These are phyloP conservation scores for Fusarium sp. DNA, from an alignment of 2,329 filamentous ascomycete genomes.

Conservation along the genomic window DNA sequence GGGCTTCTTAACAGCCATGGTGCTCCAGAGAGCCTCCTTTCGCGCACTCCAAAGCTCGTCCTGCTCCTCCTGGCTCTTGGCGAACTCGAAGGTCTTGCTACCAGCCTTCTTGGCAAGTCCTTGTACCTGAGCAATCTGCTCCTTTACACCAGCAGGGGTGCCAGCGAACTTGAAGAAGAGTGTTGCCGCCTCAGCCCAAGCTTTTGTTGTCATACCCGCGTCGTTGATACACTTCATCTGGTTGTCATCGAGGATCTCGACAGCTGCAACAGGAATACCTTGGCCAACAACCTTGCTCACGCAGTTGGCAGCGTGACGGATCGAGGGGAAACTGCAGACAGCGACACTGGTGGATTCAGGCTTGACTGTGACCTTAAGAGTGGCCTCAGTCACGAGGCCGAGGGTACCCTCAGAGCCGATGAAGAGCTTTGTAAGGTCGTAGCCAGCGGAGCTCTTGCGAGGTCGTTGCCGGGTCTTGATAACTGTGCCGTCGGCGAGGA, in stretches of 20 bases:
- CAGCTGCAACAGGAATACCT: constrained; percentile 87
- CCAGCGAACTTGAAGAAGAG: constrained; percentile 88
- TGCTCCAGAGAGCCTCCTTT: constrained; percentile 86
- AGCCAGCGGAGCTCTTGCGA: constrained; percentile 89
- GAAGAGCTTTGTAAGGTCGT: constrained; percentile 90
- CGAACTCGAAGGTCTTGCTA: constrained; percentile 81
- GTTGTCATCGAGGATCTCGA: constrained; percentile 91
- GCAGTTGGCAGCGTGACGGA: constrained; percentile 81
- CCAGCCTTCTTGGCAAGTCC: constrained; percentile 70
- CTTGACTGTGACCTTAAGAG: constrained; percentile 84
- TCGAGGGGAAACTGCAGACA: constrained; percentile 67
- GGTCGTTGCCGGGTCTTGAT: constrained; percentile 91
- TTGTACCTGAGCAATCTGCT: constrained; percentile 78
- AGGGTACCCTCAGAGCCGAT: constrained; percentile 93
- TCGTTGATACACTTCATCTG: constrained; percentile 81
- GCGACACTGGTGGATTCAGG: constrained; percentile 85
- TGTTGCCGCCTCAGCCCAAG: constrained; percentile 78
- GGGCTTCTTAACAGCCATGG: constrained; percentile 72
- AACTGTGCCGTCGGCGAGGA: constrained; percentile 88
- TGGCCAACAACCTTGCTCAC: constrained; percentile 82
- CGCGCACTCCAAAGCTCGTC: constrained; percentile 83
- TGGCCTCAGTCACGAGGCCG: constrained; percentile 90
- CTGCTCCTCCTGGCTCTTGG: constrained; percentile 74
- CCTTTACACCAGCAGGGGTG: constrained; percentile 76
- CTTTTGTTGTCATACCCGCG: constrained; percentile 72